Percentiles rank a stretch among this genome's conserved stretches.
Conservation (phyloP, 805 yeast genomes). For the Wickerhamiella dianesei region DNA sequence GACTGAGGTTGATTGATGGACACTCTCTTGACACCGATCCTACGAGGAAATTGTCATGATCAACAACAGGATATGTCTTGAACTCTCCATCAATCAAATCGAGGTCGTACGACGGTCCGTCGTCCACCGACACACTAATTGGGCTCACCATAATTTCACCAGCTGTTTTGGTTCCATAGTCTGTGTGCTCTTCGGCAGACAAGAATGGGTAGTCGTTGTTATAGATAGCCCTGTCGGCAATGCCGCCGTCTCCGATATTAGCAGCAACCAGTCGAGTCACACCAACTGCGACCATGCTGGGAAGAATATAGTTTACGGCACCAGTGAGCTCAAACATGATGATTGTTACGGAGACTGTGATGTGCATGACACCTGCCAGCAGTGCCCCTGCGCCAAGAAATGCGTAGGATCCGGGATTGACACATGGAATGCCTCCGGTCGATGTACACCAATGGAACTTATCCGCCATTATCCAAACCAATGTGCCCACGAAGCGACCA, state of each 20-base stretch:
- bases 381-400: constrained; percentile 94
- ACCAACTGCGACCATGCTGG: constrained; percentile 93
- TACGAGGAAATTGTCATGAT: constrained; percentile 19
- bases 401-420: constrained; percentile 91
- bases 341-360: constrained; percentile 85
- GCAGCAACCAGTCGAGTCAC: constrained; percentile 71
- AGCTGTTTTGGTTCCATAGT: constrained; percentile 22
- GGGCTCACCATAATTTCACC: constrained; percentile 49
- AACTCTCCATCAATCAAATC: neutral
- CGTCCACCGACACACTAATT: constrained; percentile 16
- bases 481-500: constrained; percentile 71
- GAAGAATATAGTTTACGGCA: constrained; percentile 78
- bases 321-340: constrained; percentile 96
- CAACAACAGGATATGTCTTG: constrained; percentile 28
- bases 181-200: constrained; percentile 51
- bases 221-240: constrained; percentile 87
- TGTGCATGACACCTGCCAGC: constrained; percentile 82
- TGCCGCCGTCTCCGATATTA: constrained; percentile 68
- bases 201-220: constrained; percentile 81
- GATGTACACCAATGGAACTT: constrained; percentile 25
- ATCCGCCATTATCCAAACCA: constrained; percentile 42
- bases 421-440: constrained; percentile 30
- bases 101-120: constrained; percentile 6
- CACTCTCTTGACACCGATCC: constrained; percentile 21
- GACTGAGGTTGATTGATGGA: constrained; percentile 31